A percentile compares a stretch with the other conserved stretches of the same genome.
Evolutionary conservation across 225 moss, liverwort and hornwort genomes (phyloP).

Genomic region (Asterella californica): DNA sequence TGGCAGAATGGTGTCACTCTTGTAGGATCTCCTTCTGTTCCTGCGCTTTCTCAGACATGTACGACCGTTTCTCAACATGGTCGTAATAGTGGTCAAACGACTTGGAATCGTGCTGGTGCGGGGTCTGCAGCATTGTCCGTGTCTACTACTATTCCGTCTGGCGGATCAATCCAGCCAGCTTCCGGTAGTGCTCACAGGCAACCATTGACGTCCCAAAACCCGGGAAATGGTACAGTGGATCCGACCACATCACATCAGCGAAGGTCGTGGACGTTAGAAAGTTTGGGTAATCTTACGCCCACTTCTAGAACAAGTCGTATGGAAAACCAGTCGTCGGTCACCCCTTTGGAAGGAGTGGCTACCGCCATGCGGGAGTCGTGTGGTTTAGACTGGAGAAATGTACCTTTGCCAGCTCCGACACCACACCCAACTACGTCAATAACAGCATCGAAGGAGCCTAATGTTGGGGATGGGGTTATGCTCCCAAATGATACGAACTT

Average conservation of each 20-base stretch:
- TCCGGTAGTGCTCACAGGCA: not conserved
- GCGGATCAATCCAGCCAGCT: not conserved
- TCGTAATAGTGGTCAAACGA: not conserved
- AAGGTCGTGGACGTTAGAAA: constrained; percentile 15
- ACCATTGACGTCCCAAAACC: not conserved
- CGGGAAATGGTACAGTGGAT: not conserved
- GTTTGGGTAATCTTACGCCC: not conserved
- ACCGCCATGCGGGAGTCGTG: not conserved
- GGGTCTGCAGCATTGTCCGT: not conserved
- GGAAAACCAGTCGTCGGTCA: not conserved
- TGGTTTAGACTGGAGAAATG: constrained; percentile 6
- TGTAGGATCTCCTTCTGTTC: not conserved
- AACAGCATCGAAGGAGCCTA: not conserved
- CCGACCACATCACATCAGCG: constrained; percentile 12
- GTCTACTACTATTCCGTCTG: not conserved
- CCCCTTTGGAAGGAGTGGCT: not conserved
- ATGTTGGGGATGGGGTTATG: not conserved
- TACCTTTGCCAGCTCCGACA: not conserved
- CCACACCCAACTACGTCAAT: not conserved
- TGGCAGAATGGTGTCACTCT: constrained; percentile 9
- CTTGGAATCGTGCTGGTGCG: not conserved
- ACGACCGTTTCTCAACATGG: not conserved
- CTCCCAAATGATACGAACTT: not conserved
- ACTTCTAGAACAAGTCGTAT: not conserved
- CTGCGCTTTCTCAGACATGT: constrained; percentile 1